Evolutionary conservation across 179 eudicot species (phyloP), one percentile per base, ranked within the genome.

Genomic region (Vitellaria paradoxa): DNA sequence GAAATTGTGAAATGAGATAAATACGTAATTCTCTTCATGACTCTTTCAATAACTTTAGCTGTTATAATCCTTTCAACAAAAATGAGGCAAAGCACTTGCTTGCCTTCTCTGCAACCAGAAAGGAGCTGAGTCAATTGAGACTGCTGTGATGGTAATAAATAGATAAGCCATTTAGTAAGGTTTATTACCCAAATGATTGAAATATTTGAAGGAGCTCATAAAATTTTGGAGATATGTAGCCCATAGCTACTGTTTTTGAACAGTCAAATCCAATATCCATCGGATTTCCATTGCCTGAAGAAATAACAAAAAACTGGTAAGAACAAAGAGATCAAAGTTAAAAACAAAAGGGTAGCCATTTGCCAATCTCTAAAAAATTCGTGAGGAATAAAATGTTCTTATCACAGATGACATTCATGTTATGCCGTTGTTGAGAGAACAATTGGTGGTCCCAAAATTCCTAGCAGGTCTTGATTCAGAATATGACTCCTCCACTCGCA

Each of bases 11-110:
- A 76, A 80, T 86, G 86, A 68, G 94, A 87, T 37, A 89, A 83
- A 53, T 72, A 77, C 11, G 81, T 5, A 7, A 78, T 61, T 81
- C 70, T 84, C 81, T 85, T 83, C 79, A 89, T 23, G 23, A 87
- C 61, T 73, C 86, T 86, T 74, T 87, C 88, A 74, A 87, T 82
- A 74, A 86, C 92, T 87, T 86, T 86, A 20, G 94, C 91, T 47
- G 88, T 82, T 65, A 90, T 79, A 56, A 83, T 83, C 84, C 88
- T 80, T 52, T 90, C 92, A 53, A 88, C 90, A 75, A 88, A 87
- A 73, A 88, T 80, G 78, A 90, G 84, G 76, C 89, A 90, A 46
- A 77, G 71, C 62, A 84, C 88, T 78, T 86, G 74, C 40, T 37
- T 65, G 52, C 70, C 84, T 70, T 79, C 78, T 68, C 94, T 88